Conservation (phyloP, 352 stramenopile species). For the Pythium grandisporangium region DNA sequence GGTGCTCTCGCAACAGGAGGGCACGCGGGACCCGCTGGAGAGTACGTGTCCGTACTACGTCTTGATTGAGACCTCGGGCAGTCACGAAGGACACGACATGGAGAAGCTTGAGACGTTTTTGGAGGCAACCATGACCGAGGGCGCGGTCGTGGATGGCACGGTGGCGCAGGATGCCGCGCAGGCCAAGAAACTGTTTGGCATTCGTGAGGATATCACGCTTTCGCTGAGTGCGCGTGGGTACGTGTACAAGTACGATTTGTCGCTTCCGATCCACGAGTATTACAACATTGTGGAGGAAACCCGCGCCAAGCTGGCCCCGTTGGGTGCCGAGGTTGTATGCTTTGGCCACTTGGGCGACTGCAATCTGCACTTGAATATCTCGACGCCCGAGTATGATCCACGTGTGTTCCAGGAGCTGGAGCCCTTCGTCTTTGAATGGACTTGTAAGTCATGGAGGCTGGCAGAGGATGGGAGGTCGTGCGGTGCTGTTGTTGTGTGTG, state of each 20-base stretch:
- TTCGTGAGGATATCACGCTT: constrained; percentile 93
- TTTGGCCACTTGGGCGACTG: constrained; percentile 95
- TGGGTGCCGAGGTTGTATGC: constrained; percentile 59
- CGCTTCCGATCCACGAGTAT: constrained; percentile 88
- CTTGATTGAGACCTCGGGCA: constrained; percentile 95
- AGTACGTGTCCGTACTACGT: constrained; percentile 84
- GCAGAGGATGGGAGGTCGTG: too few relatives aligned
- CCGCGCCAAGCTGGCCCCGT: constrained; percentile 28
- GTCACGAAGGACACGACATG: constrained; percentile 85
- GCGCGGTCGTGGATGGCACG: constrained; percentile 84
- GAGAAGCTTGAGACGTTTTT: constrained; percentile 87
- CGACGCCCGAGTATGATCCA: constrained; percentile 56
- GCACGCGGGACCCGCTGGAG: constrained; percentile 59
- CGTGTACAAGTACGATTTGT: constrained; percentile 98
- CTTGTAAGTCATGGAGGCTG: constrained; percentile 29
- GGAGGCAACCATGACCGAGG: constrained; percentile 57
- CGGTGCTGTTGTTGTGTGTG: too few relatives aligned
- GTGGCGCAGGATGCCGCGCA: constrained; percentile 91
- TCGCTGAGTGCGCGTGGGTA: constrained; percentile 79
- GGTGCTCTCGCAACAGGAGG: constrained; percentile 62
- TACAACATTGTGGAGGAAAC: constrained; percentile 86
- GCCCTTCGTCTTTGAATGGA: constrained; percentile 80
- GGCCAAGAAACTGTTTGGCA: constrained; percentile 88
- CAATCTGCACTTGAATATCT: constrained; percentile 97
- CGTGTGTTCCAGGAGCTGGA: constrained; percentile 55